A percentile compares a stretch with the other conserved stretches of the same genome.
Evolutionary conservation across 2,329 filamentous ascomycete genomes (phyloP).

Genomic region (Cladosporium velox): DNA sequence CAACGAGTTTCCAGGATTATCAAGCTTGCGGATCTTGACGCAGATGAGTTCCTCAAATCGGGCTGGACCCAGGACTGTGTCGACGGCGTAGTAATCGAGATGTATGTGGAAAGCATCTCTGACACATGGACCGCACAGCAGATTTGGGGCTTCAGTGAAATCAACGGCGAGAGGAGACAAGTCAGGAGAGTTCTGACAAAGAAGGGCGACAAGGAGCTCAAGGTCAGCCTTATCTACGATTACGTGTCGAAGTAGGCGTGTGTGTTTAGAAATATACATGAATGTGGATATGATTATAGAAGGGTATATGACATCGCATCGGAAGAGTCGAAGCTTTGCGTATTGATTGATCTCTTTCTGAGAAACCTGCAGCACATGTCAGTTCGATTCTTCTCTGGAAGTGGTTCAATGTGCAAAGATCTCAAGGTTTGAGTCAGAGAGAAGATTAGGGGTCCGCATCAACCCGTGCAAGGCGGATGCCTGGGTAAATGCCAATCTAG

Average conservation of each 20-base stretch:
- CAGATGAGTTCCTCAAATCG: conserved; percentile 55
- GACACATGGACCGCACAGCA: conserved; percentile 58
- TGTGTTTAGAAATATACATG: conserved; percentile 1
- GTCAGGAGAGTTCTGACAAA: conserved; percentile 40
- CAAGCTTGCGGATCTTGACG: conserved; percentile 42
- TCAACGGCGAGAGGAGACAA: conserved; percentile 46
- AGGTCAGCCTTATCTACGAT: conserved; percentile 48
- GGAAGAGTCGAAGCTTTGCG: not conserved
- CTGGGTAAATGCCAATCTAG: conserved; percentile 32
- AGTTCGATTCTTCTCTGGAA: not conserved
- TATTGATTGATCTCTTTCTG: not conserved
- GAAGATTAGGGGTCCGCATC: conserved; percentile 41
- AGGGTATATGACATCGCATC: not conserved
- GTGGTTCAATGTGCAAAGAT: not conserved
- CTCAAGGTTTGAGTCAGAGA: conserved; percentile 32
- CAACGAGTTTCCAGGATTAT: conserved; percentile 33
- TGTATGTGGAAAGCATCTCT: conserved; percentile 51
- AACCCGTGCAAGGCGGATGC: conserved; percentile 24
- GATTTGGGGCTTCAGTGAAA: conserved; percentile 51
- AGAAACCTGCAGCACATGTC: not conserved
- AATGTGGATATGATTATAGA: not conserved
- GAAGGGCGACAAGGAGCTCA: conserved; percentile 43
- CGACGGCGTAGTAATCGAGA: conserved; percentile 49
- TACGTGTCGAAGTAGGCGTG: conserved; percentile 28
- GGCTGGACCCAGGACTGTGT: conserved; percentile 61